Base-by-base conservation (phyloP, 257 asterid genomes). In the Salvia hispanica region DNA sequence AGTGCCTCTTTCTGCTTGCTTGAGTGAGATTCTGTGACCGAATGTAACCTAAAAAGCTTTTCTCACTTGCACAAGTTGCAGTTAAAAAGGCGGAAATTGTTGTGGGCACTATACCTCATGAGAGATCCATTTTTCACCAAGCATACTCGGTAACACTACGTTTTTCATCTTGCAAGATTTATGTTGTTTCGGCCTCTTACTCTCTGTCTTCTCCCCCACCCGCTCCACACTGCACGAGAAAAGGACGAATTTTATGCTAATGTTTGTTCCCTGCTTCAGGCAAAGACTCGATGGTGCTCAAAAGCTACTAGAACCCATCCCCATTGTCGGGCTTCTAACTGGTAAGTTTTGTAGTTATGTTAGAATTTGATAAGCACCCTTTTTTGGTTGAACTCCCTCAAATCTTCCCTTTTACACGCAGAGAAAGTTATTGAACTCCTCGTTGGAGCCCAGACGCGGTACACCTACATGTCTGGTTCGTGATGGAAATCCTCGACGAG, bases 391-490 rank as follows among this genome's bases (percentile, higher is more conserved):
- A 25, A 21, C 62, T 16, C 28, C 18, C 58, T 43, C 43, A 64
- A 43, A 47, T 3, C 37, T 8, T 31, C 52, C 60, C 48, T 60
- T 66, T n/a, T 3, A 55, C 45, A 18, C 75, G 88, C 83, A 94
- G 97, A 89, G 79, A 94, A 94, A 85, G 78, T 94, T 36, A 82
- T 88, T 40, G 97, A 94, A 70, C 96, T 94, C 61, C 78, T 94
- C 6, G 80, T 77, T 58, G 97, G 99, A 67, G 97, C 96, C 42
- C 99, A 94, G 79, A 91, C 97, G 15, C 87, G 99, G 46, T 91
- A 94, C 80, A 91, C 97, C 45, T 88, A 91, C 87, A 88, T 94
- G 96, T 94, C 99, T 28, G 99, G 99, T 84, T 91, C 99, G 16
- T 94, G 81, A 91, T 15, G 40, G 75, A 72, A 71, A 48, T 11